These are phyloP conservation scores for Ophiostoma fasciatum DNA, from an alignment of 2,329 filamentous ascomycete species.

Conservation along the genomic window DNA sequence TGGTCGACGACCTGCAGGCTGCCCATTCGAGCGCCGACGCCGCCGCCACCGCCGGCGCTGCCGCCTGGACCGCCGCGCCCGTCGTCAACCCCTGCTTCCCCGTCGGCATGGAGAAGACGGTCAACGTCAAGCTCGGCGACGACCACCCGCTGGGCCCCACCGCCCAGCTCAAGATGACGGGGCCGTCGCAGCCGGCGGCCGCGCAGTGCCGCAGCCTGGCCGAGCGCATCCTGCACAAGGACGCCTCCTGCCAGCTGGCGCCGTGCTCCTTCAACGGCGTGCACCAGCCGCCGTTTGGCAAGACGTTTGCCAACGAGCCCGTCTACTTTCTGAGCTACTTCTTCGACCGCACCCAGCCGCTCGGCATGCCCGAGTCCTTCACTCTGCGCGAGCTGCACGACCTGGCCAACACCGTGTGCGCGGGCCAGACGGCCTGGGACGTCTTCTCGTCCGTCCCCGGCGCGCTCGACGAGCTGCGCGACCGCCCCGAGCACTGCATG, in stretches of 20 bases:
- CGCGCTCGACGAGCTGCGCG: slow-evolving; percentile 66
- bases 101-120: slow-evolving; percentile 59
- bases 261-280: slow-evolving; percentile 99
- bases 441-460: slow-evolving; percentile 62
- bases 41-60: slow-evolving; percentile 39
- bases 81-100: slow-evolving; percentile 77
- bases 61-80: slow-evolving; percentile 54
- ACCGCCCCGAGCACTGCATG: slow-evolving; percentile 78
- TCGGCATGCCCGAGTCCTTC: slow-evolving; percentile 98
- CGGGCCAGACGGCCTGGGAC: slow-evolving; percentile 62
- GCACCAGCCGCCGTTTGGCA: slow-evolving; percentile 79
- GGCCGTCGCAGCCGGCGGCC: slow-evolving; percentile 58
- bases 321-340: slow-evolving; percentile 98
- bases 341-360: slow-evolving; percentile 81
- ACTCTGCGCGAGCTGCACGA: slow-evolving; percentile 82
- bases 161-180: slow-evolving; percentile 72
- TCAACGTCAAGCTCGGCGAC: slow-evolving; percentile 56
- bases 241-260: slow-evolving; percentile 61
- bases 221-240: slow-evolving; percentile 84
- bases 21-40: no score
- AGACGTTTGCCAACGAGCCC: slow-evolving; percentile 84
- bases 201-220: slow-evolving; percentile 82
- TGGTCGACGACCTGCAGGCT: slow-evolving; percentile 63
- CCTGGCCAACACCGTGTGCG: slow-evolving; percentile 71
- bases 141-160: slow-evolving; percentile 49